These are phyloP conservation scores for Leccinum broughii DNA, from an alignment of 768 basidiomycete genomes.

Conservation along the genomic window DNA sequence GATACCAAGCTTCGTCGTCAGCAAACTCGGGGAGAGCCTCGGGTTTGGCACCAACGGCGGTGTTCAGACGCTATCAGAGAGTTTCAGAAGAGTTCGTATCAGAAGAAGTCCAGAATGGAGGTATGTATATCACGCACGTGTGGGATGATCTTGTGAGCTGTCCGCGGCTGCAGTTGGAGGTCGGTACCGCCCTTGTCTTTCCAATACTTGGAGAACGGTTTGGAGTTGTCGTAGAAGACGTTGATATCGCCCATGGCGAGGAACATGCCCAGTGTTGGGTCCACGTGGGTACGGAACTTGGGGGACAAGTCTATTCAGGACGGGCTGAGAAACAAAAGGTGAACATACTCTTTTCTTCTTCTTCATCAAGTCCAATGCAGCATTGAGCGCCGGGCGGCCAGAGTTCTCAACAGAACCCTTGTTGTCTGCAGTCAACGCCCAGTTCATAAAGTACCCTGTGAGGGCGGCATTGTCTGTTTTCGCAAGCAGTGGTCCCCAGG, in stretches of 20 bases:
- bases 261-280: background rate
- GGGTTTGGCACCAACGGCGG: slow-evolving; percentile 26
- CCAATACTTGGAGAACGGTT: slow-evolving; percentile 38
- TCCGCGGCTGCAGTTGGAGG: slow-evolving; percentile 25
- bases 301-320: background rate
- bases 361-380: slow-evolving; percentile 13
- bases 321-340: background rate
- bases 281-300: slow-evolving; percentile 15
- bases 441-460: slow-evolving; percentile 51
- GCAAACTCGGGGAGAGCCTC: slow-evolving; percentile 36
- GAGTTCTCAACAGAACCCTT: slow-evolving; percentile 10
- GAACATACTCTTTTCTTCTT: slow-evolving; percentile 19
- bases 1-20: slow-evolving; percentile 37
- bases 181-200: slow-evolving; percentile 27
- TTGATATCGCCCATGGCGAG: slow-evolving; percentile 17
- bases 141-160: slow-evolving; percentile 38
- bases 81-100: background rate
- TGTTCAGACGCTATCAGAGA: slow-evolving; percentile 33
- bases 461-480: slow-evolving; percentile 34
- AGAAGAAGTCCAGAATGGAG: background rate
- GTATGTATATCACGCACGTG: slow-evolving; percentile 34
- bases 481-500: slow-evolving; percentile 41
- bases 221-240: slow-evolving; percentile 38
- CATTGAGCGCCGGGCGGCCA: background rate
- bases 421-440: slow-evolving; percentile 24